Conservation (phyloP, 805 yeast genomes). For the Jamesozyma spencerorum region DNA sequence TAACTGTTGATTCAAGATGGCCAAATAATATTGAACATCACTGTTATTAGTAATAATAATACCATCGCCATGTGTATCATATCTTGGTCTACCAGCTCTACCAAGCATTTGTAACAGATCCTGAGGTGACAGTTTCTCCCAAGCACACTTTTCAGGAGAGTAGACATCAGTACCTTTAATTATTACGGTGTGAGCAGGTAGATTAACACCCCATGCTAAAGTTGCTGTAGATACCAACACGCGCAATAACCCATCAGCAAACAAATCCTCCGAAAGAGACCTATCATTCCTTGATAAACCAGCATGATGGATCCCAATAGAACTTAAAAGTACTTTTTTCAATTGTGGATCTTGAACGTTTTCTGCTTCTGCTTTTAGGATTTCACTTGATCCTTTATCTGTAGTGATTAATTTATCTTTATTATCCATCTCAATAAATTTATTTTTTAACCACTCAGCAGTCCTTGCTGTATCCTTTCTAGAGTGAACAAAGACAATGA, state of each 20-base stretch:
- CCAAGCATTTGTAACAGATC: slow-evolving; percentile 97
- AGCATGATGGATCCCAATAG: slow-evolving; percentile 89
- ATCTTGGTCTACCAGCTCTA: slow-evolving; percentile 94
- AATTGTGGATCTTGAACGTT: slow-evolving; percentile 44
- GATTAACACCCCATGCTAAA: slow-evolving; percentile 93
- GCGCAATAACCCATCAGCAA: slow-evolving; percentile 79
- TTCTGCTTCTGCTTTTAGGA: slow-evolving; percentile 55
- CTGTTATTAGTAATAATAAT: slow-evolving; percentile 80
- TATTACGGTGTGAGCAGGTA: slow-evolving; percentile 91
- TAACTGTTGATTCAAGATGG: slow-evolving; percentile 80
- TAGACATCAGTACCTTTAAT: slow-evolving; percentile 91
- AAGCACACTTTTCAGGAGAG: slow-evolving; percentile 79
- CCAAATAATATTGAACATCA: slow-evolving; percentile 80
- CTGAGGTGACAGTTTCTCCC: slow-evolving; percentile 91
- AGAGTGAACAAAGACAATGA: slow-evolving; percentile 87
- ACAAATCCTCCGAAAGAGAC: slow-evolving; percentile 69
- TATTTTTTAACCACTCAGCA: slow-evolving; percentile 63
- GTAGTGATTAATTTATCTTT: slow-evolving; percentile 36
- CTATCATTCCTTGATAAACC: slow-evolving; percentile 71
- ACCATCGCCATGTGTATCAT: slow-evolving; percentile 89
- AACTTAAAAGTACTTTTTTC: slow-evolving; percentile 52
- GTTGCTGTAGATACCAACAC: slow-evolving; percentile 87
- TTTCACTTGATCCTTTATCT: slow-evolving; percentile 49
- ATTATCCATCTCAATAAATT: slow-evolving; percentile 47
- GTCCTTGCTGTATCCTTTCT: slow-evolving; percentile 84